Conservation (phyloP, 1,284 basidiomycete species). For the Marasmius oreades region DNA sequence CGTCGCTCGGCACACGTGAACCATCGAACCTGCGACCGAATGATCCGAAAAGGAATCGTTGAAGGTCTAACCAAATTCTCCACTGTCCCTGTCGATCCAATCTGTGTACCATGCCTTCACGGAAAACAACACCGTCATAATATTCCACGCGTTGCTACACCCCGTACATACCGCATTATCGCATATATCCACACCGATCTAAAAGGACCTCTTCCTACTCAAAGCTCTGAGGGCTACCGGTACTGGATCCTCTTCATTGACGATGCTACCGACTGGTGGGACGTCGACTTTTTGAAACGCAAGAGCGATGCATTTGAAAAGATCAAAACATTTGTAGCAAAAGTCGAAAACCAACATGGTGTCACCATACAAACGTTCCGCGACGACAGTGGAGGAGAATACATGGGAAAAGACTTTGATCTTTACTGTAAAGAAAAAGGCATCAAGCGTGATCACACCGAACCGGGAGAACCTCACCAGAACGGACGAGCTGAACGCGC, state of each 20-base stretch:
- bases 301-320: constrained; percentile 29
- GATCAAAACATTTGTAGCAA: constrained; percentile 29
- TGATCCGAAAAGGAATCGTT: constrained; percentile 1
- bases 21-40: background rate
- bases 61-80: constrained; percentile 1
- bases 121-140: constrained; percentile 24
- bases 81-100: constrained; percentile 15
- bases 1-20: constrained; percentile 22
- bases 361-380: constrained; percentile 17
- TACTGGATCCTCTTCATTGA: constrained; percentile 35
- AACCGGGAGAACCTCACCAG: constrained; percentile 18
- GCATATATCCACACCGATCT: constrained; percentile 33
- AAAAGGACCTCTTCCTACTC: constrained; percentile 26
- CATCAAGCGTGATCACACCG: constrained; percentile 18
- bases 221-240: constrained; percentile 21
- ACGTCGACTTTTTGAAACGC: constrained; percentile 21
- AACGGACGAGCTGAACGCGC: constrained; percentile 20
- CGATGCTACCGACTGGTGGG: constrained; percentile 23
- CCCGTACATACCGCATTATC: constrained; percentile 12
- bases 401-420: constrained; percentile 22
- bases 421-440: constrained; percentile 18
- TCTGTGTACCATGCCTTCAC: constrained; percentile 27
- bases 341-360: constrained; percentile 24
- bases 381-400: constrained; percentile 29
- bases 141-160: constrained; percentile 15